Evolutionary conservation across 176 grass and related monocot genomes (phyloP), one percentile per base, ranked within the genome.

Genomic region (Eragrostis nindensis): DNA sequence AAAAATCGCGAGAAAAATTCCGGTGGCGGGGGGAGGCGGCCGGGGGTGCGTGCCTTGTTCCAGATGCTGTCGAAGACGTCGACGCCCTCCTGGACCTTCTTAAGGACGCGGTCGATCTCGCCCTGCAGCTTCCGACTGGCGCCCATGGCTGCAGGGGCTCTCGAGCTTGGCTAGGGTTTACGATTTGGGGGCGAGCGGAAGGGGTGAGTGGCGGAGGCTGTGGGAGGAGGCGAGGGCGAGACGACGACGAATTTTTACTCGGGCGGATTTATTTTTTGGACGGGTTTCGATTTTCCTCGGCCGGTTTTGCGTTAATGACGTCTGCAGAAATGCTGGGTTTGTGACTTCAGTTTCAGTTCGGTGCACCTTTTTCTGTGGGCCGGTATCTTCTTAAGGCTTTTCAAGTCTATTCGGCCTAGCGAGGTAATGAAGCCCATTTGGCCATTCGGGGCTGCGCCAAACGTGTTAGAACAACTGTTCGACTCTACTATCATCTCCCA

Each of bases 81-180:
- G 66, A 99, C 97, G 84, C 97, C 97, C 79, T 99, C 97, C 75
- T 99, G 97, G 48, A 99, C 96, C 86, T 99, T 99, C 90, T 99
- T 99, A 55, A 99, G 91, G 48, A 99, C 90, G 47, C 96, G 96
- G 88, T 99, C 96, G 69, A 99, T 99, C 92, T 99, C 96, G 40
- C 96, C 92, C 87, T 93, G 90, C 16, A 99, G 88, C 89, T 99
- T 99, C 73, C 90, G 82, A 52, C 93, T 99, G 16, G 96, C 92
- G 69, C 96, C 93, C 96, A 99, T 99, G 47, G 79, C 82, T 61
- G 66, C 54, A 27, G 69, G 1, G 3, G 1, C 49, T n/a, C 80
- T 22, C 24, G 64, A 40, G 60, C 62, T 76, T 42, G 74, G 71
- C 80, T 89, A 95, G 84, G 87, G 82, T 87, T 87, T 87, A 78